phyloP scores from a whole-genome alignment of 495 filamentous ascomycete species.

The Darksidea phi region DNA sequence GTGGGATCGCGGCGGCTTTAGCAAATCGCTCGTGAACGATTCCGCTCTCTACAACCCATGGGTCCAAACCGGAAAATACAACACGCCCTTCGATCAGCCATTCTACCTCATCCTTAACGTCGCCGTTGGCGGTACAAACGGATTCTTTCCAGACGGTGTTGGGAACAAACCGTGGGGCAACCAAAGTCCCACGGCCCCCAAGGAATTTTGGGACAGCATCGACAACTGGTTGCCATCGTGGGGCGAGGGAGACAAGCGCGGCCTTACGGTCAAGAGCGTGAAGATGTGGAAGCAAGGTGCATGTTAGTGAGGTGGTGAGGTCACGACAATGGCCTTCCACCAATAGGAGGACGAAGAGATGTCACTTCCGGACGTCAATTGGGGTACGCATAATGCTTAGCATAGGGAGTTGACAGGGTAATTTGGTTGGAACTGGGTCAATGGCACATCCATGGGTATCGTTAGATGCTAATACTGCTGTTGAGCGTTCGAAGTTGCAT shows the following conservation, averaged over 20 bases:
- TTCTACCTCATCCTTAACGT: constrained; percentile 38
- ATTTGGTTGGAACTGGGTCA: too few species aligned
- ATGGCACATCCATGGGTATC: too few species aligned
- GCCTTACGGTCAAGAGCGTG: constrained; percentile 36
- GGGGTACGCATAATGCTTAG: too few species aligned
- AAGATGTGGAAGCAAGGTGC: constrained; percentile 38
- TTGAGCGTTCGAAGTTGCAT: too few species aligned
- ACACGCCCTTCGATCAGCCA: constrained; percentile 34
- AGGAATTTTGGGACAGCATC: constrained; percentile 34
- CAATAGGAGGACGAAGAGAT: neutral
- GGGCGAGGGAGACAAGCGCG: constrained; percentile 32
- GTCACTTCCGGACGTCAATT: neutral
- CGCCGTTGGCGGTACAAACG: constrained; percentile 34
- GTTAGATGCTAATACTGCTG: too few species aligned
- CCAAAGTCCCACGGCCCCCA: constrained; percentile 19
- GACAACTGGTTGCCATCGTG: constrained; percentile 29
- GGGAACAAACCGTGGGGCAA: constrained; percentile 38
- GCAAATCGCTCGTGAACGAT: constrained; percentile 25
- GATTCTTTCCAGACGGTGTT: constrained; percentile 31
- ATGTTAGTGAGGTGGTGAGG: constrained; percentile 12
- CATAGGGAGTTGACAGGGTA: too few species aligned
- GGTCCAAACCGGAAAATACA: constrained; percentile 26
- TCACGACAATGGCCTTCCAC: neutral
- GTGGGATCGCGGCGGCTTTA: constrained; percentile 33
- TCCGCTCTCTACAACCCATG: constrained; percentile 31